Evolutionary conservation across 306 rosid genomes (phyloP).

Genomic region (Fragaria ananassa): DNA sequence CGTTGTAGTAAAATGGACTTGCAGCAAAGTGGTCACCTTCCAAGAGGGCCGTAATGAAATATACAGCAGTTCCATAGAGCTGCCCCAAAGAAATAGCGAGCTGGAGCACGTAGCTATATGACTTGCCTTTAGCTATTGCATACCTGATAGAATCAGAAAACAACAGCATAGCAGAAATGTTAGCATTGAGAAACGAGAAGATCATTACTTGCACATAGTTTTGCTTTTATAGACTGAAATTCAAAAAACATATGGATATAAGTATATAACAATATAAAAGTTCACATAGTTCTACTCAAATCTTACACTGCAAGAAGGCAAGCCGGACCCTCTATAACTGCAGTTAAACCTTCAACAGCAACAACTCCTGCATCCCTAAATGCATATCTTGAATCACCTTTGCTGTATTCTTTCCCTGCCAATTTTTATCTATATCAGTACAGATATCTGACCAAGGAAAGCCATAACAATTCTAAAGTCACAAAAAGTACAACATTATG

Average conservation of each 20-base stretch:
- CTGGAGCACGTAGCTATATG: slow-evolving; percentile 79
- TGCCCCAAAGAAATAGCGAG: slow-evolving; percentile 82
- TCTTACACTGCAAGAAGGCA: slow-evolving; percentile 58
- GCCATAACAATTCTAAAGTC: no score
- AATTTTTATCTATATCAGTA: no score
- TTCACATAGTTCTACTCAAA: no score
- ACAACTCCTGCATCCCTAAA: slow-evolving; percentile 68
- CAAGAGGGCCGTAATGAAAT: slow-evolving; percentile 62
- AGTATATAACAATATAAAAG: no score
- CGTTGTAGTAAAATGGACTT: slow-evolving; percentile 56
- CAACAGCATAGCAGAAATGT: no score
- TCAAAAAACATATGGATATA: no score
- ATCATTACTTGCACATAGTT: no score
- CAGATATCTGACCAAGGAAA: no score
- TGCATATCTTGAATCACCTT: slow-evolving; percentile 93
- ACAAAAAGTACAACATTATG: no score
- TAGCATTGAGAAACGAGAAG: no score
- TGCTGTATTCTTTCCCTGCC: no score
- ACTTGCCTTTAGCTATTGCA: slow-evolving; percentile 67
- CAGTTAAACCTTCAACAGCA: slow-evolving; percentile 69
- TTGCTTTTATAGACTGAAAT: no score
- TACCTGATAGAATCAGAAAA: slow-evolving; percentile 11
- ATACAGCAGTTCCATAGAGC: slow-evolving; percentile 67
- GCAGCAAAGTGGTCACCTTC: slow-evolving; percentile 78
- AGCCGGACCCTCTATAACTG: slow-evolving; percentile 84